Evolutionary conservation across 2,329 filamentous ascomycete species (phyloP).

Genomic region (Harringtonia aguacate): DNA sequence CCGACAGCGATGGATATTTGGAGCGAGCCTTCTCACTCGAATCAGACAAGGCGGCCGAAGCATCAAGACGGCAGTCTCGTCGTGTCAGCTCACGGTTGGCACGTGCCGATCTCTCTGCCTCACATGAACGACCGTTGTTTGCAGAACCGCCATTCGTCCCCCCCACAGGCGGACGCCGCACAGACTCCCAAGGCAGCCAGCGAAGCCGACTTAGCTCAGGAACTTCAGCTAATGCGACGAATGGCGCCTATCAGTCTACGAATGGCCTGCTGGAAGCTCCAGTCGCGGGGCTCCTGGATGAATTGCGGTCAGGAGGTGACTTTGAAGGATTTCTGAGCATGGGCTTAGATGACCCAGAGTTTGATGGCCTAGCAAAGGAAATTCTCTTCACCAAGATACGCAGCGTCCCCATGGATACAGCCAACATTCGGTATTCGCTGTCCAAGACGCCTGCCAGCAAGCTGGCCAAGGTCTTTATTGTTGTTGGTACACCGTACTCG

Average conservation of each 20-base stretch:
- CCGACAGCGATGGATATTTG: slow-evolving; percentile 29
- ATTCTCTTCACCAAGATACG: slow-evolving; percentile 63
- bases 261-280: slow-evolving; percentile 58
- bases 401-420: slow-evolving; percentile 51
- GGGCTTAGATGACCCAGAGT: slow-evolving; percentile 61
- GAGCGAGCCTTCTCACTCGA: slow-evolving; percentile 64
- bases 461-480: slow-evolving; percentile 56
- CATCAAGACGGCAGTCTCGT: slow-evolving; percentile 52
- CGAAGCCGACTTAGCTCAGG: slow-evolving; percentile 51
- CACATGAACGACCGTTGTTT: slow-evolving; percentile 72
- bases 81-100: slow-evolving; percentile 87
- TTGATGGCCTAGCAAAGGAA: slow-evolving; percentile 61
- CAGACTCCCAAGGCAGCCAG: slow-evolving; percentile 64
- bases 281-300: slow-evolving; percentile 59
- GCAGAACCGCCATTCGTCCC: slow-evolving; percentile 47
- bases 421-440: slow-evolving; percentile 49
- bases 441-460: slow-evolving; percentile 39
- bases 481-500: slow-evolving; percentile 47
- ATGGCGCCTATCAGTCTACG: slow-evolving; percentile 32
- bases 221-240: slow-evolving; percentile 22
- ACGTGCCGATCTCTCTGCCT: slow-evolving; percentile 75
- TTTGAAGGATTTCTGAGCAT: slow-evolving; percentile 62
- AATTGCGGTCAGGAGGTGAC: slow-evolving; percentile 49
- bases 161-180: slow-evolving; percentile 41
- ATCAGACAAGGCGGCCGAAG: slow-evolving; percentile 47